Evolutionary conservation across 2,329 filamentous ascomycete genomes (phyloP), one percentile per base, ranked within the genome.

Genomic region (Xenosphaeropsis pyriputrescens): DNA sequence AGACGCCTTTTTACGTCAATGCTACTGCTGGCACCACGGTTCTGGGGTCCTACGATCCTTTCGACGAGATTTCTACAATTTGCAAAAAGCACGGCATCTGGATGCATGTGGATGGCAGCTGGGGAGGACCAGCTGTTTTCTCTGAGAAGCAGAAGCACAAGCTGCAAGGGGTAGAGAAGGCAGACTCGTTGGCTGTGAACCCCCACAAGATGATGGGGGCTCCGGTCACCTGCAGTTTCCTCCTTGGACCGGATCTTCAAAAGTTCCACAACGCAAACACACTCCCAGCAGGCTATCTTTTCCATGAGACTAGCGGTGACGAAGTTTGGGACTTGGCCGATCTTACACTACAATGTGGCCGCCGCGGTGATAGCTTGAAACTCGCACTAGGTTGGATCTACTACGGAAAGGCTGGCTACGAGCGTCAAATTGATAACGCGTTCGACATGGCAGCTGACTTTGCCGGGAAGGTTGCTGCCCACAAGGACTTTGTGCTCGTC

Each of bases 181-280:
- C 88, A 8, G 72, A 95, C 58, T 85, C 77, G 12, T 65, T 96
- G 30, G 85, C 86, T 2, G 72, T 94, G 39, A 96, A 93, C 58
- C 88, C 91, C 40, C 91, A 98, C 63, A 96, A 96, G 63, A 96
- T 96, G 91, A 72, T 96, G 54, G 85, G 85, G 41, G 83, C 85
- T 2, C 89, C 91, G 0, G 64, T 93, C 31, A 94, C 88, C 0
- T 96, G 88, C 61, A 88, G 81, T 0, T 95, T 93, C 62, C 70
- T 98, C 4, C 69, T 98, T 11, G 79, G 75, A 0, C 70, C 72
- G 2, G 88, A 96, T 54, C 60, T 93, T 53, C 65, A 68, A 39
- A 62, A 79, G 17, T 93, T 96, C 57, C 81, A 91, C 56, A 64
- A 61, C 34, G 86, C 86, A 11, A 94, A 94, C 60, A 93, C 83